Conservation (phyloP, 2,329 filamentous ascomycete species). For the Chaetomiaceae sp. region DNA sequence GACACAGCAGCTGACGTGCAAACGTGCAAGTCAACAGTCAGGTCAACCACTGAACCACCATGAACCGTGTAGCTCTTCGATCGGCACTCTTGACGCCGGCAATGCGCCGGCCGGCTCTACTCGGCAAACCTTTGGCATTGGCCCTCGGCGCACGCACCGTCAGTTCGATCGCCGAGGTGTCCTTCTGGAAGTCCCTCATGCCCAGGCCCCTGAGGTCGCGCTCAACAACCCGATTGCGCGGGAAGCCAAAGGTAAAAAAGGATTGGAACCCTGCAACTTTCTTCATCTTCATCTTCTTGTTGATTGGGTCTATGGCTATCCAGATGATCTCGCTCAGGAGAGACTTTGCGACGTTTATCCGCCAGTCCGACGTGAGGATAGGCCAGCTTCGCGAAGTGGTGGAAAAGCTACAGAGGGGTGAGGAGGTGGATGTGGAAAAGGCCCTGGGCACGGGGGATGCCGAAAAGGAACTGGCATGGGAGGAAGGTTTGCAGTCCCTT, state of each 20-base stretch:
- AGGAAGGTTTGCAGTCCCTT: conserved; percentile 52
- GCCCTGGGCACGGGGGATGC: conserved; percentile 73
- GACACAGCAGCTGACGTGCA: not conserved
- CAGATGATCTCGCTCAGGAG: conserved; percentile 80
- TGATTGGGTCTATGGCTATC: conserved; percentile 94
- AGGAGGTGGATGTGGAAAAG: conserved; percentile 80
- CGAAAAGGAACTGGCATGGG: conserved; percentile 78
- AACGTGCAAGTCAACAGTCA: not conserved
- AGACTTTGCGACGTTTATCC: conserved; percentile 66
- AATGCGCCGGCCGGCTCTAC: conserved; percentile 9
- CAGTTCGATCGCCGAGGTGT: conserved; percentile 31
- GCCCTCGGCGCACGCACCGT: conserved; percentile 2
- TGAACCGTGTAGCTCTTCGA: conserved; percentile 11
- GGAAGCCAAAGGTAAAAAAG: conserved; percentile 50
- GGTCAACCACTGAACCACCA: no score
- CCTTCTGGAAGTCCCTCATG: conserved; percentile 66
- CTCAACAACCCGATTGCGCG: conserved; percentile 30
- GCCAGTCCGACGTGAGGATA: conserved; percentile 76
- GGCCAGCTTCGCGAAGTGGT: conserved; percentile 70
- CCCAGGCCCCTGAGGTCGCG: conserved; percentile 58
- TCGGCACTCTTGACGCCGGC: conserved; percentile 6
- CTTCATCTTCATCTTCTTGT: conserved; percentile 73
- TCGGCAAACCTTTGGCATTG: not conserved
- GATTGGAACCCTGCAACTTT: conserved; percentile 80
- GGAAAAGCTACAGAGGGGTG: conserved; percentile 63